Base-by-base conservation (phyloP, 371 early-diverging fungal species). In the Actinomucor elegans region DNA sequence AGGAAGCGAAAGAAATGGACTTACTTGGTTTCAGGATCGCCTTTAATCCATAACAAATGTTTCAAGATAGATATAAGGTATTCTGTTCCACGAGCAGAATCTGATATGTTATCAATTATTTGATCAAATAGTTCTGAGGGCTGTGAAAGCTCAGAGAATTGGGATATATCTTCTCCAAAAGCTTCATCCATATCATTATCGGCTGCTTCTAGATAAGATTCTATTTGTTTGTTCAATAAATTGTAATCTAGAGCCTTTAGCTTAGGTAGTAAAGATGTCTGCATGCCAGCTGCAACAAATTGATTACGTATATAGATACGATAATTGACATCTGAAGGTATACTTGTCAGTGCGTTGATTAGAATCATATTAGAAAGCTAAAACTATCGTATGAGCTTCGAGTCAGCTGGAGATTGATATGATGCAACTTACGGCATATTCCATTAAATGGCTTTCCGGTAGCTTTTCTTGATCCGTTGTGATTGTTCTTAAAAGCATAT, bases 311-410 rank as follows among this genome's bases (percentile, higher is more conserved):
- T 69, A 52, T 91, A 86, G 34, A 88, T 82, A 29, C 94, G 82
- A 33, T 83, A 56, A 35, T 88, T 84, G 7, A 87, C 77, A 32
- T 89, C 86, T 28, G 84, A 75, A 3, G 86, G 84, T 3, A 89
- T 83, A 50, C 81, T 83, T 1, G 89, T 82, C 0, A 94, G 55
- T 1, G 88, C 84, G 61, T 94, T 94, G 51, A 93, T 75, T 33
- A 94, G 71, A 15, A 93, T 85, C 76, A 93, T 80, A 52, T 87
- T 89, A 18, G 92, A 87, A 18, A 92, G 61, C 79, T 86, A 68
- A 41, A 8, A 28, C 15, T 4, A 20, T 21, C n/a, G n/a, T 9
- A 31, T 14, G 29, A 2, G 1, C 18, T 15, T 32, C 20, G 24
- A n/a, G 10, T 41, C 35, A 28, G 15, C 10, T 26, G 20, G 20